These are phyloP conservation scores for Saturnispora sekii DNA, from an alignment of 805 yeast species.

Conservation along the genomic window DNA sequence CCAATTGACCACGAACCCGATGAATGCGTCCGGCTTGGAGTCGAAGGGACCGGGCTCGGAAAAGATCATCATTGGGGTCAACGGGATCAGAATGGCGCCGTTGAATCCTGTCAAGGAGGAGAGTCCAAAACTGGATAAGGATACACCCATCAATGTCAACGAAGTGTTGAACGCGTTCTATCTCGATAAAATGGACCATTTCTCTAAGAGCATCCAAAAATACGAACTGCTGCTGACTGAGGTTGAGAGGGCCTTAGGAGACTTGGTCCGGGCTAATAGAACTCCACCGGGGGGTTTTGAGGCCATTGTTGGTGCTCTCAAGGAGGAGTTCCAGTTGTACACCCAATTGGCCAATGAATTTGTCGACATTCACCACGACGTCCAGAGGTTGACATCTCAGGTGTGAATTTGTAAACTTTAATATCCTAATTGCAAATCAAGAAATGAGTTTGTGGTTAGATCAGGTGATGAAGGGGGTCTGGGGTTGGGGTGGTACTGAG, in stretches of 20 bases:
- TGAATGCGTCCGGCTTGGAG: constrained; percentile 7
- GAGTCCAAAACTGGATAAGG: constrained; percentile 16
- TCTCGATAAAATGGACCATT: constrained; percentile 34
- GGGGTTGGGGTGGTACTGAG: too few species aligned
- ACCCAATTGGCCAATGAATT: constrained; percentile 68
- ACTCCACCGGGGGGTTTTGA: constrained; percentile 33
- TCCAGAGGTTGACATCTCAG: constrained; percentile 9
- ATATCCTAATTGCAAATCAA: too few species aligned
- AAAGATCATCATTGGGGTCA: constrained; percentile 24
- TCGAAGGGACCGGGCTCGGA: constrained; percentile 11
- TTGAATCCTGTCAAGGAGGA: constrained; percentile 14
- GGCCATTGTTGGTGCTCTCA: constrained; percentile 49
- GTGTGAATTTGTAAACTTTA: too few species aligned
- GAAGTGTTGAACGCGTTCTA: constrained; percentile 44
- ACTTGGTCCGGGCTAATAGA: constrained; percentile 33
- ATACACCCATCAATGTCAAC: constrained; percentile 37
- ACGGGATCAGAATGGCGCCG: constrained; percentile 21
- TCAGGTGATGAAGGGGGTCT: too few species aligned
- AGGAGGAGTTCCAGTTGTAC: constrained; percentile 58
- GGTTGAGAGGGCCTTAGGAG: constrained; percentile 55
- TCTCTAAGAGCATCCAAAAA: constrained; percentile 36
- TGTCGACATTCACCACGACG: constrained; percentile 58
- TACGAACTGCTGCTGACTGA: constrained; percentile 39
- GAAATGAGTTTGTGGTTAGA: too few species aligned
- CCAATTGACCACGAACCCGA: constrained; percentile 27